Evolutionary conservation across 164 flowering plant species (phyloP).

Genomic region (Macadamia tetraphylla): DNA sequence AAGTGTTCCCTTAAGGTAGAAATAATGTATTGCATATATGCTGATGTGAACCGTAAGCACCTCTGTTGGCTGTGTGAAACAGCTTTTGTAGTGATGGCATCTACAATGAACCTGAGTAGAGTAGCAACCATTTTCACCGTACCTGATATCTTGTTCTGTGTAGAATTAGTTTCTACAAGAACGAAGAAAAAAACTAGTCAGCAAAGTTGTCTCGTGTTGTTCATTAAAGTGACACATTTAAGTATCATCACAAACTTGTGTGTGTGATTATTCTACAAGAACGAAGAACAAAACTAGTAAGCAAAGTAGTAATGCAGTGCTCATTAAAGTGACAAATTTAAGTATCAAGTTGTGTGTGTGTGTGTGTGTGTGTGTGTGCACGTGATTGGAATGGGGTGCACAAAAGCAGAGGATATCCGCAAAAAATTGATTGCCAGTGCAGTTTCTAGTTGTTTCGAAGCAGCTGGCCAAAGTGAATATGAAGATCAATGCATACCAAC

Average conservation of each 20-base stretch:
- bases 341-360: too few species aligned
- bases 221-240: too few species aligned
- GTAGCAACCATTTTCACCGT: slow-evolving; percentile 56
- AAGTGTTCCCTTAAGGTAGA: slow-evolving; percentile 29
- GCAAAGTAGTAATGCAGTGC: too few species aligned
- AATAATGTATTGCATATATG: slow-evolving; percentile 31
- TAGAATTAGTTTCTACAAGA: slow-evolving; percentile 34
- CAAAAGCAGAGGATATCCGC: not conserved
- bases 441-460: not conserved
- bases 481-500: too few species aligned
- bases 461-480: too few species aligned
- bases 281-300: too few species aligned
- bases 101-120: slow-evolving; percentile 61
- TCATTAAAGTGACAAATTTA: too few species aligned
- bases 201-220: not conserved
- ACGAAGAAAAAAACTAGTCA: slow-evolving; percentile 5
- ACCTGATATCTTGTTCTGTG: slow-evolving; percentile 26
- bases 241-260: too few species aligned
- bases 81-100: slow-evolving; percentile 39
- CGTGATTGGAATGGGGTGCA: not conserved
- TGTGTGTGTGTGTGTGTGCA: too few species aligned
- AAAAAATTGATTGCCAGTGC: not conserved
- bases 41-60: slow-evolving; percentile 46
- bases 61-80: slow-evolving; percentile 26
- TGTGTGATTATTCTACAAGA: too few species aligned